Conservation (phyloP, 768 basidiomycete genomes). For the Cyclocybe aegerita region DNA sequence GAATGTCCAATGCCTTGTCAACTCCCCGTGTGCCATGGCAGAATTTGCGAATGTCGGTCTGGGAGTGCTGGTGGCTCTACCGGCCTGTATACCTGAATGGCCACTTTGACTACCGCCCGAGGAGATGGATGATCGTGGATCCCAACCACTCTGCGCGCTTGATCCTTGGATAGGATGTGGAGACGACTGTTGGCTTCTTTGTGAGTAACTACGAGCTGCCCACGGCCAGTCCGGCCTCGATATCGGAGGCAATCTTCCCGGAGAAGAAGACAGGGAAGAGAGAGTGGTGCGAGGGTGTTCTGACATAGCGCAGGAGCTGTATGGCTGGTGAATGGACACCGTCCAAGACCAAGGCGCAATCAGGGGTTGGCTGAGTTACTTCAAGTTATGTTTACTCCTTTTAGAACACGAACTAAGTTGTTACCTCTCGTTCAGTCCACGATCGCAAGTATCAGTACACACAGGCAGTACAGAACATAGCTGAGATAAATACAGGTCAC, state of each 20-base stretch:
- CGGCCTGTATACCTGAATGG: conserved; percentile 10
- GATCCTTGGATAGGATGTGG: conserved; percentile 28
- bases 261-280: conserved; percentile 42
- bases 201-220: conserved; percentile 35
- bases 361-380: no score
- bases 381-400: no score
- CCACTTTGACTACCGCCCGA: conserved; percentile 23
- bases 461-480: no score
- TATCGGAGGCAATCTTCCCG: conserved; percentile 44
- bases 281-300: conserved; percentile 35
- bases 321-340: no score
- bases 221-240: conserved; percentile 65
- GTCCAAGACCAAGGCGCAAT: no score
- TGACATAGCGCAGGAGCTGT: conserved; percentile 26
- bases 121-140: conserved; percentile 26
- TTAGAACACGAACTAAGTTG: no score
- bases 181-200: conserved; percentile 31
- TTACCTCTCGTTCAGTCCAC: no score
- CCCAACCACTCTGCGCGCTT: conserved; percentile 27
- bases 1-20: conserved; percentile 65
- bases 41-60: conserved; percentile 18
- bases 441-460: no score
- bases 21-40: conserved; percentile 38
- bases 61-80: conserved; percentile 15
- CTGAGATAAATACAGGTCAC: not conserved